Base-by-base conservation (phyloP, 352 stramenopile genomes). In the Phytophthora idaei region DNA sequence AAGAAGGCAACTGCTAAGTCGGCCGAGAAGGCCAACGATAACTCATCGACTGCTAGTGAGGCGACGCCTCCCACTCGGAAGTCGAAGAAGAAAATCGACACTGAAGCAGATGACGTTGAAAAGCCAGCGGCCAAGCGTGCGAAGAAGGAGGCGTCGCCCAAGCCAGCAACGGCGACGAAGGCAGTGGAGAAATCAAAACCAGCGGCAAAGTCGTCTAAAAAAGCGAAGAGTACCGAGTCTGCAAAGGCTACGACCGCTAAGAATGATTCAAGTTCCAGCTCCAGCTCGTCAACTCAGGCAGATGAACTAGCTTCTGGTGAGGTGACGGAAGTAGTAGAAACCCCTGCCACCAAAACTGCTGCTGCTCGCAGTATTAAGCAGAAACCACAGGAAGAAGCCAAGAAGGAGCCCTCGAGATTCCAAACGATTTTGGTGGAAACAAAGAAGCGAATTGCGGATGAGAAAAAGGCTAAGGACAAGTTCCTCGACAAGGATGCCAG, bases 351-450 rank as follows among this genome's bases (percentile, higher is more conserved):
- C 15, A 58, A 69, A 54, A 29, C 17, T 48, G 3, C 46, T 17
- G 21, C 21, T 48, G 17, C 17, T 36, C 36, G 17, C 21, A 42
- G 34, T 48, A 29, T 28, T 9, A 72, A 59, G 58, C 28, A 36
- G 34, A 61, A 61, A 39, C 25, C 51, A 29, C 25, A 31, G 12
- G 55, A 46, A 17, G 39, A 57, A 41, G 56, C 71, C 44, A 45
- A 17, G 28, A 71, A 68, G 27, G 29, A 59, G 21, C 14, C 36
- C 5, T 66, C 73, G 42, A 61, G 53, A 44, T 90, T 91, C 46
- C 37, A 74, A 51, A 71, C 82, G n/a, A 87, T 78, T 17, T 52
- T 90, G 10, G 71, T 62, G 14, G 67, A 66, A 0, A 83, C 67
- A 14, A 70, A 61, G 56, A 74, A 77, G 42, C 61, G 57, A 29